A percentile compares a stretch with the other conserved stretches of the same genome.
These are phyloP conservation scores for Pugionium dolabratum DNA, from an alignment of 345 rosid species.

Conservation along the genomic window DNA sequence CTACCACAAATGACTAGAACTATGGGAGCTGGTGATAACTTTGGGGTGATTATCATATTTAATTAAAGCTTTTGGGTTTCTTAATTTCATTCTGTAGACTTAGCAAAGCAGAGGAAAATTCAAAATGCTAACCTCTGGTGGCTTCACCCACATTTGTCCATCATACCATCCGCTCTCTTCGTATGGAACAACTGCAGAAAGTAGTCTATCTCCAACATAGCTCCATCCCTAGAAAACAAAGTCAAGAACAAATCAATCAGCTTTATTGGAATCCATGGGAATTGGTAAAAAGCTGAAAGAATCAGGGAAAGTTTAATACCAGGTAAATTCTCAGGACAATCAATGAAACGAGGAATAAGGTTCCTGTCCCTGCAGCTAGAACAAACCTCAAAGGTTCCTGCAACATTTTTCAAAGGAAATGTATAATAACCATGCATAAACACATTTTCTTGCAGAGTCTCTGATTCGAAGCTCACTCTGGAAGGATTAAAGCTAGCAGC, in stretches of 20 bases:
- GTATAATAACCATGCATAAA: neutral
- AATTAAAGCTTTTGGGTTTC: neutral
- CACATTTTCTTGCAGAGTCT: conserved; percentile 9
- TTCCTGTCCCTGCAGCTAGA: conserved; percentile 94
- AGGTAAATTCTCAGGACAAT: conserved; percentile 83
- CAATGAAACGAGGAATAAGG: conserved; percentile 77
- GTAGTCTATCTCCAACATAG: conserved; percentile 90
- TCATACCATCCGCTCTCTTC: conserved; percentile 99
- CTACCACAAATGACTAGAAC: too few species aligned
- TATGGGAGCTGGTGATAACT: neutral
- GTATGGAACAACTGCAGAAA: conserved; percentile 89
- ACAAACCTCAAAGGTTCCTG: conserved; percentile 88
- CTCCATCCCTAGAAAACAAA: conserved; percentile 77
- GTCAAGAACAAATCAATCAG: neutral
- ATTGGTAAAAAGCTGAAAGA: neutral
- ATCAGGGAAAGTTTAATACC: conserved; percentile 41
- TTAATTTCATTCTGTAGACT: neutral
- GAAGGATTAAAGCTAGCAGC: conserved; percentile 97
- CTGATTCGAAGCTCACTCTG: conserved; percentile 47
- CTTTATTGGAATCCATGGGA: neutral
- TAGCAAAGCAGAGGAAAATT: conserved; percentile 2
- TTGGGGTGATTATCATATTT: neutral
- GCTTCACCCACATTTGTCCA: conserved; percentile 98
- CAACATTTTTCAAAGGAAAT: conserved; percentile 21
- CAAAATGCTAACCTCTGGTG: conserved; percentile 67